Evolutionary conservation across 2,329 filamentous ascomycete genomes (phyloP).

Genomic region (Pseudocercospora pini-densiflorae): DNA sequence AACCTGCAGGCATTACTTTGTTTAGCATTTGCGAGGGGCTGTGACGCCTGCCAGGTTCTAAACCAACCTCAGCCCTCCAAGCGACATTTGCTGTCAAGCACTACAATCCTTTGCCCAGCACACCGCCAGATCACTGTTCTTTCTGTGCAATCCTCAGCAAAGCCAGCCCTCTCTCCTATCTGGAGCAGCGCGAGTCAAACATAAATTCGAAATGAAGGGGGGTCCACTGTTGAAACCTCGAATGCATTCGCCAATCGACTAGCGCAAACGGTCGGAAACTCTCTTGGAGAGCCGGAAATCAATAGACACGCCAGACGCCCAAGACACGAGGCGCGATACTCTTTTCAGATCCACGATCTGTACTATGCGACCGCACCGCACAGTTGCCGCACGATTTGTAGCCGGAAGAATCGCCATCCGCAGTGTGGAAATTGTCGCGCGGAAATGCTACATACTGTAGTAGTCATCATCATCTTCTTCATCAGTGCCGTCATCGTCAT

Average conservation of each 20-base stretch:
- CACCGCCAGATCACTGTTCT: too few relatives aligned
- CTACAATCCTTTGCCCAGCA: too few relatives aligned
- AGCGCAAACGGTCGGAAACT: slow-evolving; percentile 1
- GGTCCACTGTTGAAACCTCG: not conserved
- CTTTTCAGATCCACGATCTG: not conserved
- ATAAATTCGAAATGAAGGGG: not conserved
- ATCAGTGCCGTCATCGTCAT: not conserved
- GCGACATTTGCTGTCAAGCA: too few relatives aligned
- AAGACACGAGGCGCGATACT: not conserved
- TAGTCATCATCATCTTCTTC: too few relatives aligned
- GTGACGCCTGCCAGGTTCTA: not conserved
- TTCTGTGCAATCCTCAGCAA: too few relatives aligned
- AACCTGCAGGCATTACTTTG: not conserved
- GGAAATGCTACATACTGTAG: too few relatives aligned
- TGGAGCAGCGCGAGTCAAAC: not conserved
- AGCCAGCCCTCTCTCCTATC: not conserved
- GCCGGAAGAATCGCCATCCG: not conserved
- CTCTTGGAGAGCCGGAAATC: slow-evolving; percentile 2
- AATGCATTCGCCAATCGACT: not conserved
- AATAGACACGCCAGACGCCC: not conserved
- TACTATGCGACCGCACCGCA: not conserved
- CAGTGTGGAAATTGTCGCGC: not conserved
- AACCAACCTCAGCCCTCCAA: not conserved
- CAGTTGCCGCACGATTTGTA: not conserved
- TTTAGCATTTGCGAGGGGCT: not conserved